These are phyloP conservation scores for Isatis lusitanica DNA, from an alignment of 441 rosid species.

Conservation along the genomic window DNA sequence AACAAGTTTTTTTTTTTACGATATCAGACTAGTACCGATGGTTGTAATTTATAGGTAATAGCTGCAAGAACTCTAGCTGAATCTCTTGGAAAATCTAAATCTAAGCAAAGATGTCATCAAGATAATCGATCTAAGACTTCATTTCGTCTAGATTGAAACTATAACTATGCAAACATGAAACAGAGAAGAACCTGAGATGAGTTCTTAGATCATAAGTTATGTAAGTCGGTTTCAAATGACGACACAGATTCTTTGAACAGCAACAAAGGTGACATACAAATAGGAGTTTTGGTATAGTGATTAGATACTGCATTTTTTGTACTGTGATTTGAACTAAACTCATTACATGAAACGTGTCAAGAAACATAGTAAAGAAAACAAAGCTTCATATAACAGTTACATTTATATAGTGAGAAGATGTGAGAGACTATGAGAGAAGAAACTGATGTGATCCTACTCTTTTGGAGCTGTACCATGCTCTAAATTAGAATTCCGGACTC, in stretches of 20 bases:
- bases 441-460: constrained; percentile 79
- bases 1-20: neutral
- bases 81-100: constrained; percentile 46
- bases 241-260: constrained; percentile 68
- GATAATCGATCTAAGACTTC: constrained; percentile 53
- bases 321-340: neutral
- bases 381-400: constrained; percentile 44
- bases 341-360: constrained; percentile 60
- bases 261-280: constrained; percentile 65
- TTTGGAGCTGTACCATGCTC: constrained; percentile 55
- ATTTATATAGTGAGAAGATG: constrained; percentile 53
- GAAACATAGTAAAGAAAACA: constrained; percentile 42
- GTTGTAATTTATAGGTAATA: constrained; percentile 69
- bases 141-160: constrained; percentile 69
- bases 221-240: constrained; percentile 66
- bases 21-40: neutral
- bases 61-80: constrained; percentile 51
- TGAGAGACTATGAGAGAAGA: constrained; percentile 63
- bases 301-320: neutral
- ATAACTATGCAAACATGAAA: constrained; percentile 63
- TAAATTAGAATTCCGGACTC: too few relatives aligned
- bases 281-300: constrained; percentile 63
- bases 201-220: constrained; percentile 66
- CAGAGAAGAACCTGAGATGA: constrained; percentile 70
- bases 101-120: constrained; percentile 42